Base-by-base conservation (phyloP, 2,329 filamentous ascomycete species). In the Phyllosticta citrichinensis region DNA sequence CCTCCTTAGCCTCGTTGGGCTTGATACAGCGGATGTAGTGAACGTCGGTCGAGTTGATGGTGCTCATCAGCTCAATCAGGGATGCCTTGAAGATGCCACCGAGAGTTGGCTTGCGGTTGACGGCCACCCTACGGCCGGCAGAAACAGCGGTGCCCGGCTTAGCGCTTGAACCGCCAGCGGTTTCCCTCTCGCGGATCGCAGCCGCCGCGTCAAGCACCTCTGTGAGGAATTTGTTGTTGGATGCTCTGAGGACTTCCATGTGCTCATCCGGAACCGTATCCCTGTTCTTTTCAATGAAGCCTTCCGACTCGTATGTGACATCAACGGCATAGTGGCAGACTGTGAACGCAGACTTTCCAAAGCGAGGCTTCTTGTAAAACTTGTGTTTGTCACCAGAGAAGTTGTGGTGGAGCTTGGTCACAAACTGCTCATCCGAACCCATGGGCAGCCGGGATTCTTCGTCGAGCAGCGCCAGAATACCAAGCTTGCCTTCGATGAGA, bases 11-110 rank as follows among this genome's bases (percentile, higher is more conserved):
- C 76, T 99, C 94, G 73, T 99, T 99, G 33, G 94, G 94, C 78
- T 99, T 99, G 77, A 99, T 97, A 74, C 94, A 99, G 67, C 94
- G 87, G 71, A 99, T 99, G 76, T 99, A 99, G 76, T 99, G 94
- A 20, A 97, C 94, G 73, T 99, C 94, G 2, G 94, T 99, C 67
- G 89, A 92, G 75, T 95, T 96, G 76, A 99, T 99, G 5, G 94
- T 99, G 72, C 85, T 83, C 93, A 99, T 99, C 57, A 99, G 84
- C 76, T 99, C 94, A 68, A 99, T 97, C 69, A 99, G 80, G 9
- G 94, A 97, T 2, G 92, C 96, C 73, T 96, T 96, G 86, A 99
- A 99, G 67, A 99, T 99, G 64, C 94, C 94, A 75, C 94, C 94
- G 30, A 99, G 84, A 1, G 94, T 99, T 40, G 94, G 94, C 76